Evolutionary conservation across 78 protist genomes (phyloP), one percentile per base, ranked within the genome.

Genomic region (Dictyostelium citrinum): DNA sequence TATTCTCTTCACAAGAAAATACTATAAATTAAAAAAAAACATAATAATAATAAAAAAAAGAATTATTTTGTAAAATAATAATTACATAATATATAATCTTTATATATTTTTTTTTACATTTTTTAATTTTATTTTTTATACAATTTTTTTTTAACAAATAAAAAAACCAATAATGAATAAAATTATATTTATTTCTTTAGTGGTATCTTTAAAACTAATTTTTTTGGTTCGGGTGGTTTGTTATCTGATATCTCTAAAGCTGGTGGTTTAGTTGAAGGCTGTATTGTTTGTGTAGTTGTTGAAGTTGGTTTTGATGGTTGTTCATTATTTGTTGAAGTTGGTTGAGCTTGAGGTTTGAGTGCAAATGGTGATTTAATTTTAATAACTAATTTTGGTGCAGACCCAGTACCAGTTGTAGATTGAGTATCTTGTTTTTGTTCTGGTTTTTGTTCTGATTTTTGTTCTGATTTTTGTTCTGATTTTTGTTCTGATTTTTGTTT

Each of bases 1-100:
- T 88, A 78, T 78, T 72, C 81, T 78, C 93, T 24, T 74, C 80
- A 5, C 72, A 51, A 31, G 93, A 88, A 29, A 78, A 88, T 67
- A 67, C 84, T 31, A 78, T 78, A 9, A 88, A 61, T 49, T 88
- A 67, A 33, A 20, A 49, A 49, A 12, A 49, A 0, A 49, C 5
- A 14, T 55, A 55, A 55, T 5, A 55, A 55, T 5, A 55, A 20
- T 20, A 55, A 55, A 55, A 20, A 55, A 49, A 49, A 49, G 5
- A 55, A 55, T 55, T 55, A 55, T 55, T 55, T 55, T 55, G 64
- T 55, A 20, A 14, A 55, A 16, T 12, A 20, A 5, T 2, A 49
- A 16, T 16, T 49, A 2, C 11, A 16, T 49, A 49, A 14, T 46
- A 46, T 46, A 16, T 55, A 55, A 55, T 49, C 0, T 49, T 14